Conservation (phyloP, 2,329 filamentous ascomycete genomes). For the Penicillium sp. region DNA sequence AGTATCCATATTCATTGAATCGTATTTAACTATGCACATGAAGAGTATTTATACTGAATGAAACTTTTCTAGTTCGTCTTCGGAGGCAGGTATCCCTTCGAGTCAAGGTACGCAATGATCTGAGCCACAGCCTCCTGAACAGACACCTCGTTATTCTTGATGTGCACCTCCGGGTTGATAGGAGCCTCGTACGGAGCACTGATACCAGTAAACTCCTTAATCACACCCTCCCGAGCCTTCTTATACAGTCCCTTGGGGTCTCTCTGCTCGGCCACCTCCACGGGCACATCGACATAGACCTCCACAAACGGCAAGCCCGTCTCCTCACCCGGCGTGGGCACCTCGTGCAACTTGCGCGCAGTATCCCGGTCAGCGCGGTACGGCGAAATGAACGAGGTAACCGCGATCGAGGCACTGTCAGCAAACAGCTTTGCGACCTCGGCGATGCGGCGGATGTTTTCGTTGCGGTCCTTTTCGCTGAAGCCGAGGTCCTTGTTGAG, state of each 20-base stretch:
- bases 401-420: constrained; percentile 78
- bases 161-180: constrained; percentile 76
- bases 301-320: constrained; percentile 80
- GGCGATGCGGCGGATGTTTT: constrained; percentile 95
- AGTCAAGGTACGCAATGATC: constrained; percentile 74
- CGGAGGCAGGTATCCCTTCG: constrained; percentile 58
- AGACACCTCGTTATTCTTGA: constrained; percentile 74
- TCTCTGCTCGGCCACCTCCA: constrained; percentile 88
- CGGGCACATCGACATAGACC: constrained; percentile 85
- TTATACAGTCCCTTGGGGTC: constrained; percentile 98
- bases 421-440: constrained; percentile 98
- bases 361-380: constrained; percentile 82
- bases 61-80: constrained; percentile 21
- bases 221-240: constrained; percentile 88
- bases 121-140: constrained; percentile 85
- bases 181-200: constrained; percentile 94
- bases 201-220: constrained; percentile 96
- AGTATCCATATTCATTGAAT: no score
- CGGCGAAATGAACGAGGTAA: constrained; percentile 96
- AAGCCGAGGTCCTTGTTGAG: constrained; percentile 98
- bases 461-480: constrained; percentile 85
- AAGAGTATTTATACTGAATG: not conserved
- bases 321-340: constrained; percentile 55
- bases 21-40: not conserved
- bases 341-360: constrained; percentile 74